These are phyloP conservation scores for Fomitopsis palustris DNA, from an alignment of 1,284 basidiomycete genomes.

Conservation along the genomic window DNA sequence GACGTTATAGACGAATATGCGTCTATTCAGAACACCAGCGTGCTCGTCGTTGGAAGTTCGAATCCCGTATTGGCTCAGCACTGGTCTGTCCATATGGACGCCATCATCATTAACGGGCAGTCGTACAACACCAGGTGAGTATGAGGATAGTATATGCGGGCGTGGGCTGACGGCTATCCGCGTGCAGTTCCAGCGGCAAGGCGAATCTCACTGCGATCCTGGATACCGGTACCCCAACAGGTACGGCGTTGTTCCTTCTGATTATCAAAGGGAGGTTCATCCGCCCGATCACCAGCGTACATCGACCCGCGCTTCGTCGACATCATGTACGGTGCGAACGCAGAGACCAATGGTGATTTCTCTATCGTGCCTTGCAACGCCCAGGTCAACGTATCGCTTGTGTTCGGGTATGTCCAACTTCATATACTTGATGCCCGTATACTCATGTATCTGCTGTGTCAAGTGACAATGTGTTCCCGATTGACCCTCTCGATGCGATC, in stretches of 20 bases:
- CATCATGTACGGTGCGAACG: constrained; percentile 3
- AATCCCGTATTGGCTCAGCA: not conserved
- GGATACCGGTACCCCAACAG: constrained; percentile 7
- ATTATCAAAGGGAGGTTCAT: not conserved
- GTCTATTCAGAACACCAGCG: not conserved
- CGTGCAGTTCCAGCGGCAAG: not conserved
- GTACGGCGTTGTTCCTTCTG: not conserved
- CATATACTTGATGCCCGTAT: not conserved
- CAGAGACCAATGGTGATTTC: not conserved
- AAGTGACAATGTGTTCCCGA: constrained; percentile 3
- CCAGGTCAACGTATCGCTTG: constrained; percentile 3
- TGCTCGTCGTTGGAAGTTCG: not conserved
- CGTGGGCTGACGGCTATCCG: not conserved
- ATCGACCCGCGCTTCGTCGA: constrained; percentile 6
- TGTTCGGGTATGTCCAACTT: not conserved
- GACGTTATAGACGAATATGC: not conserved
- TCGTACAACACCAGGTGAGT: constrained; percentile 6
- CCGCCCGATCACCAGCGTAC: not conserved
- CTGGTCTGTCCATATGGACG: constrained; percentile 5
- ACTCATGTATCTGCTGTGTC: not conserved
- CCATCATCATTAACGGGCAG: constrained; percentile 5
- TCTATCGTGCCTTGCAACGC: constrained; percentile 1
- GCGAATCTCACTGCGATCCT: constrained; percentile 4
- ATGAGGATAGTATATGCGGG: not conserved
- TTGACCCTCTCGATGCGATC: constrained; percentile 3